Evolutionary conservation across 2,329 filamentous ascomycete genomes (phyloP).

Genomic region (Fusarium beomiforme): DNA sequence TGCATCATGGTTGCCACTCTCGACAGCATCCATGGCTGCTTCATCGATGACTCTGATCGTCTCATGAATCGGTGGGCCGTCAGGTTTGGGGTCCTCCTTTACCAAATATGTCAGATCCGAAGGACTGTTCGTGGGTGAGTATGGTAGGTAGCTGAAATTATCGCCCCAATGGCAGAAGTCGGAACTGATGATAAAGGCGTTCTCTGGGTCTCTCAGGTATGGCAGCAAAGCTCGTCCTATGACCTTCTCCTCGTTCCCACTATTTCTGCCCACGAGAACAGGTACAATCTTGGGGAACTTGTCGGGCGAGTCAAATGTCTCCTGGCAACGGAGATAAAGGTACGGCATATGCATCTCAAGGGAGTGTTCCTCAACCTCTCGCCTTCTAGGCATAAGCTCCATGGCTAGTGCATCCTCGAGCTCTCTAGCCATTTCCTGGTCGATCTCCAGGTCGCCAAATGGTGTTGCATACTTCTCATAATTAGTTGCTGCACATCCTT

Average conservation of each 20-base stretch:
- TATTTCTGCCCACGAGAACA: constrained; percentile 83
- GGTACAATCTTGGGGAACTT: constrained; percentile 81
- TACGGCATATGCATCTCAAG: constrained; percentile 97
- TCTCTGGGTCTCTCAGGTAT: constrained; percentile 79
- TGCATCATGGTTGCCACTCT: constrained; percentile 74
- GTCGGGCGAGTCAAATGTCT: constrained; percentile 59
- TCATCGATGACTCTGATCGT: constrained; percentile 84
- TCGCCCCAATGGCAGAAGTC: constrained; percentile 98
- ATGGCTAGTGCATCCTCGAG: constrained; percentile 54
- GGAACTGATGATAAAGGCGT: constrained; percentile 88
- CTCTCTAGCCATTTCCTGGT: constrained; percentile 63
- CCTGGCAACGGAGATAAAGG: constrained; percentile 78
- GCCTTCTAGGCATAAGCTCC: constrained; percentile 66
- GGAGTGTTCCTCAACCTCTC: constrained; percentile 88
- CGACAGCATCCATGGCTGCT: constrained; percentile 84
- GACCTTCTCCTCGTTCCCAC: constrained; percentile 71
- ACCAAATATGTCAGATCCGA: constrained; percentile 53
- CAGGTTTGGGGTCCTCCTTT: constrained; percentile 47
- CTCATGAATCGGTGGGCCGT: constrained; percentile 74
- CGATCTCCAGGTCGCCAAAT: constrained; percentile 75
- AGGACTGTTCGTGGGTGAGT: constrained; percentile 60
- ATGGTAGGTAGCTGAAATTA: constrained; percentile 84
- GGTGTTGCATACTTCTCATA: constrained; percentile 79
- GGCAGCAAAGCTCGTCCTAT: constrained; percentile 77
- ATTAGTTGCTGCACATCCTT: constrained; percentile 78